phyloP scores from a whole-genome alignment of 768 basidiomycete species.

The Tubosaeta sp. region DNA sequence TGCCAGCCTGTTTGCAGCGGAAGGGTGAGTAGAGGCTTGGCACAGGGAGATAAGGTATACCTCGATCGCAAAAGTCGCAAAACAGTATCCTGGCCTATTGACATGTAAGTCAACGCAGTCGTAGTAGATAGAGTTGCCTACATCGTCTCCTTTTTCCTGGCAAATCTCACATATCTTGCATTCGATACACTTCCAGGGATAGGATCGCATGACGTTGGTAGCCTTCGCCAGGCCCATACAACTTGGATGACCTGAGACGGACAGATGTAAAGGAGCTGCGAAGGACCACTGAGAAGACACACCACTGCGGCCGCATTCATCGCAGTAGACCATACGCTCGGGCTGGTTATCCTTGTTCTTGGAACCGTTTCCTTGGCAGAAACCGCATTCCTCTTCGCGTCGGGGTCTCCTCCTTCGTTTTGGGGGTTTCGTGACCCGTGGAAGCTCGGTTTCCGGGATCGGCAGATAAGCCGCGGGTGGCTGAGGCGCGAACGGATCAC shows the following conservation, averaged over 20 bases:
- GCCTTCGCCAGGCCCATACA: conserved; percentile 68
- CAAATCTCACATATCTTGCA: conserved; percentile 94
- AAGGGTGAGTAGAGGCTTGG: conserved; percentile 3
- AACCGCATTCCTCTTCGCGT: conserved; percentile 69
- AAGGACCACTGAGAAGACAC: conserved; percentile 20
- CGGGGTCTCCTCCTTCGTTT: conserved; percentile 44
- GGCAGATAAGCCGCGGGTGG: conserved; percentile 49
- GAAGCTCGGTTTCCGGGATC: conserved; percentile 41
- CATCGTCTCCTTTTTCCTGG: conserved; percentile 80
- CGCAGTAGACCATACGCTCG: conserved; percentile 76
- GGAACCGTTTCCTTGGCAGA: conserved; percentile 65
- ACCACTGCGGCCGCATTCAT: conserved; percentile 83
- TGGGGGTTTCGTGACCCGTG: conserved; percentile 39
- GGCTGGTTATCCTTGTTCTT: conserved; percentile 52
- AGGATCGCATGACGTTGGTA: conserved; percentile 58
- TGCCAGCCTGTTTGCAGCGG: conserved; percentile 62
- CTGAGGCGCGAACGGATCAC: conserved; percentile 78
- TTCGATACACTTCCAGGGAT: conserved; percentile 85
- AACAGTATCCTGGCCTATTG: conserved; percentile 74
- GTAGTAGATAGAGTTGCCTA: conserved; percentile 39
- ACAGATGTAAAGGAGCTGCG: neutral
- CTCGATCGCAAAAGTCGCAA: conserved; percentile 94
- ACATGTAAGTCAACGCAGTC: conserved; percentile 18
- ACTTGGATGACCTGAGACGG: conserved; percentile 68
- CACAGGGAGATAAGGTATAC: conserved; percentile 32